Evolutionary conservation across 176 grass and related monocot species (phyloP), one percentile per base, ranked within the genome.

Genomic region (Bromus sterilis): DNA sequence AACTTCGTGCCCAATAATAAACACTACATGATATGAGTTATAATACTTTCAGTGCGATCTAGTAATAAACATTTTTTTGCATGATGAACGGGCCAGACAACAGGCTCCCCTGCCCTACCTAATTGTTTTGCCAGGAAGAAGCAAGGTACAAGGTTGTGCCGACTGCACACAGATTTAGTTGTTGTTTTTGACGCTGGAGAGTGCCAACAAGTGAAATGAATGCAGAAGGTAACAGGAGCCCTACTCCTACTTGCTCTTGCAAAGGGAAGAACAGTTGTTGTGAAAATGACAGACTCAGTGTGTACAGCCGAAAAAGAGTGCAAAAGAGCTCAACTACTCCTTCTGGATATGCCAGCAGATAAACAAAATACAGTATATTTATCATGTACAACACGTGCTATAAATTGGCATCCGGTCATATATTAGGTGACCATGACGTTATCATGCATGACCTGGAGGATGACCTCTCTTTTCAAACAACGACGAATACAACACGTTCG

Each of bases 331-430:
- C 36, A 34, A 23, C 48, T 33, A 25, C 13, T 66, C 32, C 35
- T 34, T 9, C 15, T 33, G 41, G 79, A 69, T 3, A 66, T 76
- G 37, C 61, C 37, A 42, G 48, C 21, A 67, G 21, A 39, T 21
- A 67, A 39, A 67, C 21, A 39, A 44, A 12, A 76, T 46, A n/a
- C n/a, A n/a, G 49, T 21, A n/a, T 53, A 21, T 21, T 53, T 53
- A n/a, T 33, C 44, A 28, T 28, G 13, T 49, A 30, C 9, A 70
- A 70, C 79, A 87, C 79, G 41, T 82, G 79, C 51, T 61, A 24
- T 37, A 49, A 78, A 77, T 31, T 62, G 73, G 24, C 31, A 56
- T 40, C 40, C 11, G 41, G 8, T 25, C 5, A 31, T 8, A 3
- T 32, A 32, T 7, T 28, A 60, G 25, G 57, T 53, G 20, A 53